These are phyloP conservation scores for Colletotrichum lupini DNA, from an alignment of 2,329 filamentous ascomycete genomes.

Conservation along the genomic window DNA sequence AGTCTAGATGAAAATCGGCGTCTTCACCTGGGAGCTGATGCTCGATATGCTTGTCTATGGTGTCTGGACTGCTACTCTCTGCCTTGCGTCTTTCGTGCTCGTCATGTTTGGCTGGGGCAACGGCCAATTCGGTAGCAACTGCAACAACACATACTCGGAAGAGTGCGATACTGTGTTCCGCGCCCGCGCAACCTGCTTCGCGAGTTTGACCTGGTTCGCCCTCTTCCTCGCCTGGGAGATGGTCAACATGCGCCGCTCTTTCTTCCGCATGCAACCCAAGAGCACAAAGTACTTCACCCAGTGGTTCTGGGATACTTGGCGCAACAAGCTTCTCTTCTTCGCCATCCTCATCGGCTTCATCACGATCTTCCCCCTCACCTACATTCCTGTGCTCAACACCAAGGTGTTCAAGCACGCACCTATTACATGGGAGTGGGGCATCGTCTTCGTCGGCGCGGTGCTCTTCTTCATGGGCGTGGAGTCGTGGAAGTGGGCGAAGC, in stretches of 20 bases:
- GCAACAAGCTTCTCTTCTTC: conserved; percentile 78
- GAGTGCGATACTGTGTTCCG: conserved; percentile 72
- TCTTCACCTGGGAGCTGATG: conserved; percentile 74
- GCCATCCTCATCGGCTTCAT: conserved; percentile 60
- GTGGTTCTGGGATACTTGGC: conserved; percentile 75
- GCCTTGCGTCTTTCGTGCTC: conserved; percentile 61
- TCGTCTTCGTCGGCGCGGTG: conserved; percentile 64
- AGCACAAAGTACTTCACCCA: conserved; percentile 71
- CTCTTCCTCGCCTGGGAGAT: conserved; percentile 83
- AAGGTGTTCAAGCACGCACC: conserved; percentile 67
- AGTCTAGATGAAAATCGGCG: conserved; percentile 55
- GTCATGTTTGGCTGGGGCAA: conserved; percentile 63
- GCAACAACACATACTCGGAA: conserved; percentile 66
- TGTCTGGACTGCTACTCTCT: conserved; percentile 73
- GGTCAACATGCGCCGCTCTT: conserved; percentile 75
- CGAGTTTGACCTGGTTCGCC: conserved; percentile 78
- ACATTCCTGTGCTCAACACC: conserved; percentile 68
- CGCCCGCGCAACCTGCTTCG: conserved; percentile 78
- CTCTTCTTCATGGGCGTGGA: conserved; percentile 71
- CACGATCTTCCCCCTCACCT: conserved; percentile 61
- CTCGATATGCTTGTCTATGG: conserved; percentile 76
- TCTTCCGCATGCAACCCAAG: conserved; percentile 78
- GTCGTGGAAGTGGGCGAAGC: conserved; percentile 68
- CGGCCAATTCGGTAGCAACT: conserved; percentile 65
- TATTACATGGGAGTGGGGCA: conserved; percentile 71